Evolutionary conservation across 202 grass and related monocot genomes (phyloP), one percentile per base, ranked within the genome.

Genomic region (Schoenoplectus tabernaemontani): DNA sequence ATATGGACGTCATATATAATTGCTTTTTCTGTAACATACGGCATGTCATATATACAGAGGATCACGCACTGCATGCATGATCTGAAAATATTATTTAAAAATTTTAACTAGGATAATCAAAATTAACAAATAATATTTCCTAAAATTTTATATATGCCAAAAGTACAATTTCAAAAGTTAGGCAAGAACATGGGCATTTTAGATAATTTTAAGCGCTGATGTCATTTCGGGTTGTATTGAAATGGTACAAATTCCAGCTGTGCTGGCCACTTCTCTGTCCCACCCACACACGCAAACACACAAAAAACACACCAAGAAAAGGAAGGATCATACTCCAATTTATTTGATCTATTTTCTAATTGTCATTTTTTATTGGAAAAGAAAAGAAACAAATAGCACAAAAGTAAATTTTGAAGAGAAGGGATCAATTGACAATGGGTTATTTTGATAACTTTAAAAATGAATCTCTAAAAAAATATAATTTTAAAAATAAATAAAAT

Each of bases 381-480:
- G 2, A 65, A 20, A 11, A 65, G 20, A 19, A 9, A 26, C 83
- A 72, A 56, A 77, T n/a, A n/a, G n/a, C n/a, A n/a, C n/a, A n/a
- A n/a, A n/a, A n/a, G n/a, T n/a, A n/a, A n/a, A n/a, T n/a, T n/a
- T n/a, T n/a, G n/a, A n/a, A n/a, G n/a, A n/a, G n/a, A n/a, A n/a
- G n/a, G n/a, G n/a, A n/a, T n/a, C n/a, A n/a, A n/a, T n/a, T n/a
- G n/a, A n/a, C n/a, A n/a, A n/a, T n/a, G n/a, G n/a, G n/a, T n/a
- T n/a, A n/a, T n/a, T n/a, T n/a, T n/a, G n/a, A n/a, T n/a, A n/a
- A n/a, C n/a, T n/a, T n/a, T n/a, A n/a, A n/a, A n/a, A n/a, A n/a
- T n/a, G n/a, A 51, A 51, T 51, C 17, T 38, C 83, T 9, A 76
- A 23, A 42, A 30, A 78, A 83, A 74, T 86, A 51, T 51, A 15